Evolutionary conservation across 352 stramenopile species (phyloP), one percentile per base, ranked within the genome.

Genomic region (Phytophthora meadii): DNA sequence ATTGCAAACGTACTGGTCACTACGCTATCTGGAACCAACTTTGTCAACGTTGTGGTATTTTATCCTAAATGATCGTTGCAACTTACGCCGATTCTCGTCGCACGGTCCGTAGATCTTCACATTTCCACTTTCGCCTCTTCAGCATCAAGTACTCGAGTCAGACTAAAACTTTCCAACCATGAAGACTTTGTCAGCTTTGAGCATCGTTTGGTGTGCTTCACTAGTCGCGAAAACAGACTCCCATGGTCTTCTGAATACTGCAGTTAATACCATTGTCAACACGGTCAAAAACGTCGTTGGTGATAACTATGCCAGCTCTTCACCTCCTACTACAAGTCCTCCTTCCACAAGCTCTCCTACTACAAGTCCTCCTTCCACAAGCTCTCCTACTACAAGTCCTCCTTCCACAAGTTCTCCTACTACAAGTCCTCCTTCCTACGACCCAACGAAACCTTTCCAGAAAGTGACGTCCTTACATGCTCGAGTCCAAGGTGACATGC

Each of bases 401-500:
- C 30, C 30, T 30, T 5, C 27, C 2, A 8, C 27, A 7, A 4
- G 8, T 36, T 4, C 2, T 10, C 30, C 30, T 30, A 0, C 27
- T 2, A 8, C 27, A 7, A 4, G 8, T 36, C 4, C 9, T 1
- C 30, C 30, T 36, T 1, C 30, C 8, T 1, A 36, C 52, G 15
- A 3, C 8, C 56, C 60, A 11, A 45, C 49, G 8, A 55, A 48
- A 42, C 17, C 37, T n/a, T 81, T 86, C 46, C 44, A 63, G 47
- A 70, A 71, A 15, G 82, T 90, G 30, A 80, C 52, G 24, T 70
- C 66, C 2, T 64, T 90, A 15, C 77, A 88, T 19, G 79, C 54
- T 24, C 82, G 82, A 19, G 82, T 88, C 11, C 77, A 90, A 55
- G 76, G 74, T 12, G 72, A 86, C 44, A 66, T 65, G 53, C 81